phyloP scores from a whole-genome alignment of 140 eudicot genomes.

The Oenanthe javanica region DNA sequence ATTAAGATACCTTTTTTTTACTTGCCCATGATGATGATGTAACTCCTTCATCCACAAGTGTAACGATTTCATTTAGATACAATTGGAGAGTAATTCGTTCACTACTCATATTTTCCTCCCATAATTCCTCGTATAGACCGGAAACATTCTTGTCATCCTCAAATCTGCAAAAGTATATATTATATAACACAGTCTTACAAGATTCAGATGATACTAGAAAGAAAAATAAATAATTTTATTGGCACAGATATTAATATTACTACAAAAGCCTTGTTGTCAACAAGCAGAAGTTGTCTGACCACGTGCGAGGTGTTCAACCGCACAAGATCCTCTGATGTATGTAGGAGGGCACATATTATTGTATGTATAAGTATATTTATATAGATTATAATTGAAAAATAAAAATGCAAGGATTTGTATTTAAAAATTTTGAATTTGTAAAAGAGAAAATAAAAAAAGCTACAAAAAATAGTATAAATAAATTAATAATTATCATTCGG shows the following conservation, averaged over 20 bases:
- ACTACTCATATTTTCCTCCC: constrained; percentile 94
- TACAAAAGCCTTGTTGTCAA: not conserved
- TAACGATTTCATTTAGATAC: constrained; percentile 71
- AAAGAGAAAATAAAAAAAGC: no score
- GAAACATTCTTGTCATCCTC: constrained; percentile 90
- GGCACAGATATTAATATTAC: not conserved
- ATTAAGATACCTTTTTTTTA: constrained; percentile 60
- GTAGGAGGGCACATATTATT: no score
- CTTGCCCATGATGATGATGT: constrained; percentile 84
- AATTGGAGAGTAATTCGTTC: constrained; percentile 89
- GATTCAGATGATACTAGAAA: not conserved
- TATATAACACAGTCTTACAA: not conserved
- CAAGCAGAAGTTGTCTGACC: not conserved
- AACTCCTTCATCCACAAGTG: constrained; percentile 59
- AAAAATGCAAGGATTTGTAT: no score
- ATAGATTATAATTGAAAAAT: no score
- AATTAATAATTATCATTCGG: no score
- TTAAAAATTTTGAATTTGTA: no score
- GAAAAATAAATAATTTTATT: not conserved
- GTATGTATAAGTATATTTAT: no score
- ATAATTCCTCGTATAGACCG: constrained; percentile 75
- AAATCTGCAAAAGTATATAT: constrained; percentile 44
- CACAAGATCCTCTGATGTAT: no score
- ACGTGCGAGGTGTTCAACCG: no score
- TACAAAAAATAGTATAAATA: no score